Conservation (phyloP, 352 stramenopile genomes). For the Phytophthora hibernalis region DNA sequence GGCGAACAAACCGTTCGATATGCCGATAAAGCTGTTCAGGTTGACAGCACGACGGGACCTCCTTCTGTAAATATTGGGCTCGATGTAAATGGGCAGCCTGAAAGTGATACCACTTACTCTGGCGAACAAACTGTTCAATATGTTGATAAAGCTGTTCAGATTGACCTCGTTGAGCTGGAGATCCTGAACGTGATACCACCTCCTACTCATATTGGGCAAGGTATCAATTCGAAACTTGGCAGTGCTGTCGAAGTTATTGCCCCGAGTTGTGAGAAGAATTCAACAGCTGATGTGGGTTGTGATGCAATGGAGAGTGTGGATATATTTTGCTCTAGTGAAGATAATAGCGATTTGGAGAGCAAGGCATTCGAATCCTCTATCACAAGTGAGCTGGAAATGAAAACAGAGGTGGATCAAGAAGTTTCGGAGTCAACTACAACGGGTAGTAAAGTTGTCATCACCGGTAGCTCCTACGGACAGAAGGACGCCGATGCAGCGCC, state of each 20-base stretch:
- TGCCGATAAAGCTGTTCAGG: constrained; percentile 36
- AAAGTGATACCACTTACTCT: neutral
- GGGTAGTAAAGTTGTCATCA: neutral
- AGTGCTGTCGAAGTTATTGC: neutral
- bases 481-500: neutral
- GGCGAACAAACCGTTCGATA: neutral
- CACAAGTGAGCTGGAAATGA: neutral
- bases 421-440: neutral
- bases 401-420: neutral
- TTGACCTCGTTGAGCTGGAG: constrained; percentile 12
- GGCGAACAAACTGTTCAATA: neutral
- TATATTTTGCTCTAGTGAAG: neutral
- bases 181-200: neutral
- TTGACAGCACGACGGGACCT: too few relatives aligned
- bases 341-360: neutral
- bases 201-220: neutral
- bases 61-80: too few relatives aligned
- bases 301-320: constrained; percentile 15
- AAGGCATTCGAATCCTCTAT: neutral
- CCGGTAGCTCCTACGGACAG: neutral
- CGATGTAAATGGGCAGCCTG: too few relatives aligned
- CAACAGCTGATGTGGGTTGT: constrained; percentile 23
- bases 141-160: constrained; percentile 37
- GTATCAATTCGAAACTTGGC: neutral
- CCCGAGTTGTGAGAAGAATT: neutral